Conservation (phyloP, 768 basidiomycete species). For the Mycena maculata region DNA sequence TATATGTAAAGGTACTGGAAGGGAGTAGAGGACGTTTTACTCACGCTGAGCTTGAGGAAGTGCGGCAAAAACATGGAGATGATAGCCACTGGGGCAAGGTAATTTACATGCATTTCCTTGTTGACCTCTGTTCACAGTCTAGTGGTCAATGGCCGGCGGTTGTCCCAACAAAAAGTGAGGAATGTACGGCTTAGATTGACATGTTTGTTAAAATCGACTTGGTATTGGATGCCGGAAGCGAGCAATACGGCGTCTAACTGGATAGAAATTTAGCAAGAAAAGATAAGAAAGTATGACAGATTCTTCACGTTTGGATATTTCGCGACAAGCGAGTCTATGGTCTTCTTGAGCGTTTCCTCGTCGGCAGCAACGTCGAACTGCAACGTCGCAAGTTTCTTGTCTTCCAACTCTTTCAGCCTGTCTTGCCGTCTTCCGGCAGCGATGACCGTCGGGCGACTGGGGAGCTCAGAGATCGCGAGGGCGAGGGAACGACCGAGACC, state of each 20-base stretch:
- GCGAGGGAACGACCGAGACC: slow-evolving; percentile 71
- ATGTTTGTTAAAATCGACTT: slow-evolving; percentile 57
- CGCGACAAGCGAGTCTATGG: slow-evolving; percentile 53
- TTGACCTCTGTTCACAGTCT: slow-evolving; percentile 49
- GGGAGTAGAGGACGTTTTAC: neutral
- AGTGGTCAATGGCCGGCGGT: slow-evolving; percentile 4
- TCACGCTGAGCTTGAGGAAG: slow-evolving; percentile 63
- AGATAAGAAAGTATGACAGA: neutral
- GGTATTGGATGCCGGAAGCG: slow-evolving; percentile 64
- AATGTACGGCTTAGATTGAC: slow-evolving; percentile 55
- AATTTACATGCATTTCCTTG: slow-evolving; percentile 66
- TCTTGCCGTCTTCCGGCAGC: slow-evolving; percentile 52
- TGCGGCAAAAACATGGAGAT: slow-evolving; percentile 65
- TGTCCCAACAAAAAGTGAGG: neutral
- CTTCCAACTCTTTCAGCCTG: slow-evolving; percentile 61
- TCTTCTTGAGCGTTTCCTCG: slow-evolving; percentile 50
- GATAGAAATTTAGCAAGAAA: neutral
- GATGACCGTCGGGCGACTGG: slow-evolving; percentile 50
- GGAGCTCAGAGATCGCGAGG: slow-evolving; percentile 58
- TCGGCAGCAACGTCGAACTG: slow-evolving; percentile 58
- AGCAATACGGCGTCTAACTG: slow-evolving; percentile 69
- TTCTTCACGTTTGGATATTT: slow-evolving; percentile 61
- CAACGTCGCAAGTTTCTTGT: slow-evolving; percentile 53
- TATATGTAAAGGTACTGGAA: neutral
- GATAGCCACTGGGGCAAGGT: slow-evolving; percentile 60